Percentiles rank a stretch among this genome's conserved stretches.
phyloP scores from a whole-genome alignment of 148 eudicot genomes.

The Silene uniflora region DNA sequence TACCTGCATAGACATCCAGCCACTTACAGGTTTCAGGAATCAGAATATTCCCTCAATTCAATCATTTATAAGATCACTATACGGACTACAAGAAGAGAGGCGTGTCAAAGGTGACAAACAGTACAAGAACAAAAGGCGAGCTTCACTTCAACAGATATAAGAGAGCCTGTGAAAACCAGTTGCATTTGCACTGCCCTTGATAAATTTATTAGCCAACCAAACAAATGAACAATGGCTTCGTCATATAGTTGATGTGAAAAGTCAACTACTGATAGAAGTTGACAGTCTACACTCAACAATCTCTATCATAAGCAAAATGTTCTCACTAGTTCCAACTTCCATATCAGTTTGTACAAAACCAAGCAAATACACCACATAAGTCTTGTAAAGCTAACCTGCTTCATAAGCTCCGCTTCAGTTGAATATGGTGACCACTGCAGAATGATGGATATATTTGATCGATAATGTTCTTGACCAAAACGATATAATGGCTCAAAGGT shows the following conservation, averaged over 20 bases:
- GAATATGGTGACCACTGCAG: conserved; percentile 90
- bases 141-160: background rate
- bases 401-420: conserved; percentile 61
- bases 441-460: conserved; percentile 53
- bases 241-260: background rate
- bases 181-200: background rate
- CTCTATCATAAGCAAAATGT: background rate
- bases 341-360: background rate
- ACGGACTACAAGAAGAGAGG: background rate
- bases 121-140: background rate
- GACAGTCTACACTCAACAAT: background rate
- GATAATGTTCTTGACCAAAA: conserved; percentile 36
- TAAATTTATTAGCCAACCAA: background rate
- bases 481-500: conserved; percentile 36
- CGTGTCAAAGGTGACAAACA: background rate
- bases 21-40: too few relatives aligned
- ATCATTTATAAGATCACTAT: too few relatives aligned
- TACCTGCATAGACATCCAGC: too few relatives aligned
- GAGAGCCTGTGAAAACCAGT: background rate
- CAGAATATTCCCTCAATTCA: too few relatives aligned
- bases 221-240: background rate
- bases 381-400: conserved; percentile 44
- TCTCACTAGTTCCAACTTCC: background rate
- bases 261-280: background rate
- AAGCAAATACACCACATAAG: background rate